Evolutionary conservation across 345 rosid species (phyloP), one percentile per base, ranked within the genome.

Genomic region (Triadica sebifera): DNA sequence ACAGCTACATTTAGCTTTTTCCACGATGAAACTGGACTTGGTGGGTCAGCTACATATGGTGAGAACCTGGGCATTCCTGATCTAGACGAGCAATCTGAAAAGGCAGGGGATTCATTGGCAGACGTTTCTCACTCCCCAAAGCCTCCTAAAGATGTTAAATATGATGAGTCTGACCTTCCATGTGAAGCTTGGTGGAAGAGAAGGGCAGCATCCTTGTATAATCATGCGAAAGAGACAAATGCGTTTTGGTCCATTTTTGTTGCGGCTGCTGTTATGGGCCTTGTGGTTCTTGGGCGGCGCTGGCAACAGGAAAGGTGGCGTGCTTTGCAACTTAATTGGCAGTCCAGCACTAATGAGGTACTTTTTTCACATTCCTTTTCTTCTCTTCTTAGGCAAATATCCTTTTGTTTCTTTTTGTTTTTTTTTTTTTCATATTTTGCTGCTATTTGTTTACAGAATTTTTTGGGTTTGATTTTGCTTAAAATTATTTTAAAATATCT

Each of bases 251-350:
- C 99, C 19, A 77, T 96, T 72, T 93, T 91, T 61, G 68, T 96
- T 83, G 96, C 99, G 46, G 98, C 97, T 10, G 91, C 99, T 50
- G 90, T 96, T 71, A 85, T 91, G 80, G 99, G 99, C 67, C 84
- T 96, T 50, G 98, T 93, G 29, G 86, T 96, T 83, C 87, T 96
- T 71, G 95, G 99, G 74, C 98, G 91, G 77, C 94, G 84, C n/a
- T 93, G 97, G 99, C 98, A 85, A 67, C 97, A 89, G 68, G 98
- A 96, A 69, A 91, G 90, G 88, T 89, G 93, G 98, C 93, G 90
- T 76, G 83, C 81, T 78, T 83, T 93, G 89, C 98, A 91, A 39
- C 89, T 86, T 74, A 95, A 85, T 71, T 91, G 96, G 97, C 96
- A 89, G 37, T 71, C 85, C 67, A 86, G 86, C 81, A 71, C 87